These are phyloP conservation scores for Beauveria sp. DNA, from an alignment of 2,329 filamentous ascomycete genomes.

Conservation along the genomic window DNA sequence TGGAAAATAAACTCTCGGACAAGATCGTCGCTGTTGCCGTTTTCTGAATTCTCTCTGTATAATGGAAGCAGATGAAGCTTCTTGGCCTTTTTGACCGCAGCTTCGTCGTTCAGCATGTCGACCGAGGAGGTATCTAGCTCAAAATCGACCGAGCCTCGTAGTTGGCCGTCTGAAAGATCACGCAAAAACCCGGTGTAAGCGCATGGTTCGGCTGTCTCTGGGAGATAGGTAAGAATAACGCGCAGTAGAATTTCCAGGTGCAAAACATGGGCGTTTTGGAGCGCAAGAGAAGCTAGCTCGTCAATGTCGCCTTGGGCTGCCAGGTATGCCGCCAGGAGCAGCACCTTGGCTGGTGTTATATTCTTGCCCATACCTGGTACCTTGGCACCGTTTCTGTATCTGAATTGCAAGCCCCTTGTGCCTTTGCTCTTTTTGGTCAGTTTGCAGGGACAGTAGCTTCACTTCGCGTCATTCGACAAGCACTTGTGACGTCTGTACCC, in stretches of 20 bases:
- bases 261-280: constrained; percentile 49
- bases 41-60: constrained; percentile 37
- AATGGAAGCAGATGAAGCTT: constrained; percentile 58
- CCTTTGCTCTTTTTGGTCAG: neutral
- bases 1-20: constrained; percentile 59
- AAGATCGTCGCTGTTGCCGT: constrained; percentile 42
- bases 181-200: constrained; percentile 55
- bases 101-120: constrained; percentile 50
- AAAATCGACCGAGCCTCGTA: constrained; percentile 28
- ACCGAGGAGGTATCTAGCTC: constrained; percentile 51
- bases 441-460: neutral
- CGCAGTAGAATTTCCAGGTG: constrained; percentile 59
- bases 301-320: constrained; percentile 58
- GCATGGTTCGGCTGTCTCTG: constrained; percentile 59
- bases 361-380: constrained; percentile 14
- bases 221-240: constrained; percentile 69
- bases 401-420: neutral
- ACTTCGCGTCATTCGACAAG: neutral
- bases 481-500: neutral
- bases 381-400: neutral
- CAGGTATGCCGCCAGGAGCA: constrained; percentile 65
- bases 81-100: constrained; percentile 55
- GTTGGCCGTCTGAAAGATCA: constrained; percentile 43
- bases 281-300: constrained; percentile 52
- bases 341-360: constrained; percentile 58